Conservation (phyloP, 2,329 filamentous ascomycete genomes). For the Epichloe brachyelytri region DNA sequence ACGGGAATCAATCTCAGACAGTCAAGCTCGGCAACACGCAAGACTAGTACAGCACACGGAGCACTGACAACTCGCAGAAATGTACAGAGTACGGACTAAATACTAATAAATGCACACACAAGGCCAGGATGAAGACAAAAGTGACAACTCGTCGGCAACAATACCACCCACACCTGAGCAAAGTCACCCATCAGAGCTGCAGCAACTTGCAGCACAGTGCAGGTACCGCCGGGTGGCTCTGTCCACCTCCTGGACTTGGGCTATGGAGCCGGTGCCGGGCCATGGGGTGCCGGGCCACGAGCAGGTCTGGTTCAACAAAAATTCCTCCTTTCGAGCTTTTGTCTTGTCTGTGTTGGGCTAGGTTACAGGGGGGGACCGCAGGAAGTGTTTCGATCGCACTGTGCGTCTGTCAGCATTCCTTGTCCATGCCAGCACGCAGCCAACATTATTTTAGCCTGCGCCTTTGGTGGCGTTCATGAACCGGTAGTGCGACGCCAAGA, state of each 20-base stretch:
- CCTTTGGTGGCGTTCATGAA: not conserved
- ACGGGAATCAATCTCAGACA: no score
- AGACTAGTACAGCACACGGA: no score
- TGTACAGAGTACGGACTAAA: no score
- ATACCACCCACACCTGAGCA: not conserved
- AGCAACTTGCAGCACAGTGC: not conserved
- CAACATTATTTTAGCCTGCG: not conserved
- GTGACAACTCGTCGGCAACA: not conserved
- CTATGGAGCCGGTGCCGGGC: not conserved
- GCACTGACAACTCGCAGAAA: no score
- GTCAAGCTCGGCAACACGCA: no score
- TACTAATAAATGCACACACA: not conserved
- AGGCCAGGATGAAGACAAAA: not conserved
- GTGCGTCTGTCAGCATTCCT: not conserved
- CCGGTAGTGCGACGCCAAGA: constrained; percentile 6
- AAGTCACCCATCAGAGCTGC: not conserved
- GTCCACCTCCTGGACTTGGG: not conserved
- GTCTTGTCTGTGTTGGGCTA: no score
- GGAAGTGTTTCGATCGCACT: not conserved
- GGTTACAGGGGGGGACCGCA: not conserved
- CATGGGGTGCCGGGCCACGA: not conserved
- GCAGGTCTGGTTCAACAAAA: not conserved
- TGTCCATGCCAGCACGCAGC: not conserved
- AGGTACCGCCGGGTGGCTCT: not conserved
- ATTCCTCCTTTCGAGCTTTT: no score